phyloP scores from a whole-genome alignment of 2,329 filamentous ascomycete genomes.

The Pyrenochaeta sp. region DNA sequence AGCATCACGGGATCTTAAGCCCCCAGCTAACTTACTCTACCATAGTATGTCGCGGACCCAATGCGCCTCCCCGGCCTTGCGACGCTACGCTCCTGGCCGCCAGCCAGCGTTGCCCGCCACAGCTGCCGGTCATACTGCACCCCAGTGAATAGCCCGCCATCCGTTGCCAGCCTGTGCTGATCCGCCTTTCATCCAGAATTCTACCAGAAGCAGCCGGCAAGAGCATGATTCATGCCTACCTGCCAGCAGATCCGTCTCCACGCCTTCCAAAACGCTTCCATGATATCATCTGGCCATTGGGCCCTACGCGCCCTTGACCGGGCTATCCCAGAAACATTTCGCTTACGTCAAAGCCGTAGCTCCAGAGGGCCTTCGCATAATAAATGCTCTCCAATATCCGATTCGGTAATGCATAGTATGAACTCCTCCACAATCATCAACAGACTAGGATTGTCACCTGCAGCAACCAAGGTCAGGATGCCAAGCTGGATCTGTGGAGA shows the following conservation, averaged over 20 bases:
- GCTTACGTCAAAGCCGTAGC: constrained; percentile 29
- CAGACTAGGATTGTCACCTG: constrained; percentile 32
- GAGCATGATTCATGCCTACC: constrained; percentile 38
- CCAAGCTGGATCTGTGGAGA: constrained; percentile 28
- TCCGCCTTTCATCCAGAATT: constrained; percentile 40
- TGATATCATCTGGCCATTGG: constrained; percentile 15
- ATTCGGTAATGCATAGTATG: constrained; percentile 42
- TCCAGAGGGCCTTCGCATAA: constrained; percentile 33
- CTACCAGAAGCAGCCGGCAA: constrained; percentile 33
- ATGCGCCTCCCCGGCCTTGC: constrained; percentile 24
- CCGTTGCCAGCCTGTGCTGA: constrained; percentile 37
- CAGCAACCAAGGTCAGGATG: constrained; percentile 28
- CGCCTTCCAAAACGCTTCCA: constrained; percentile 36
- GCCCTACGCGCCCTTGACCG: constrained; percentile 15
- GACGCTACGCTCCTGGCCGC: constrained; percentile 22
- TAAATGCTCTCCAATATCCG: constrained; percentile 31
- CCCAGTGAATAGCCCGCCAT: constrained; percentile 33
- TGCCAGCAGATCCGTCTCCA: constrained; percentile 25
- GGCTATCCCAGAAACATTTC: constrained; percentile 36
- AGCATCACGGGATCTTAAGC: constrained; percentile 15
- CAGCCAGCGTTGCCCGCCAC: constrained; percentile 36
- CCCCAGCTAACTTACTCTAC: constrained; percentile 7
- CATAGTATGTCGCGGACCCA: constrained; percentile 17
- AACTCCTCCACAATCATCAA: constrained; percentile 33
- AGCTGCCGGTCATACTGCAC: constrained; percentile 43